These are phyloP conservation scores for Polyplosphaeria fusca DNA, from an alignment of 495 filamentous ascomycete species.

Conservation along the genomic window DNA sequence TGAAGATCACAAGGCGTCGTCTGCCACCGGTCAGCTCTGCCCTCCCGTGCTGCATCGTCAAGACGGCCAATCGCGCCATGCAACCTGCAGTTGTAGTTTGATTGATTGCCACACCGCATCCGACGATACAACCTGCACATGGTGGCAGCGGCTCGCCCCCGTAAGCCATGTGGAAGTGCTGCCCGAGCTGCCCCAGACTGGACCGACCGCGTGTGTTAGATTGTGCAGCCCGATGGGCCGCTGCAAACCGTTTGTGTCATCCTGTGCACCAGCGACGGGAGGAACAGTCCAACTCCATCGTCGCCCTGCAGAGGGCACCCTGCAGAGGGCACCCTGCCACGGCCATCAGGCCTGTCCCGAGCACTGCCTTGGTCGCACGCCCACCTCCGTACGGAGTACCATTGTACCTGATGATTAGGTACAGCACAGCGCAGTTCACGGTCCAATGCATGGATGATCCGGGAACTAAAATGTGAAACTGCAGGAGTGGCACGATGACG, in stretches of 20 bases:
- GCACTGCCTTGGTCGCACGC: too few relatives aligned
- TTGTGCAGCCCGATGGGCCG: constrained; percentile 1
- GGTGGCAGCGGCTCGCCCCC: neutral
- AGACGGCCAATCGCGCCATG: constrained; percentile 7
- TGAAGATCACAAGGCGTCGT: constrained; percentile 23
- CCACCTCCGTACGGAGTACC: too few relatives aligned
- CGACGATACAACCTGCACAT: neutral
- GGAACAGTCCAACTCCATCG: neutral
- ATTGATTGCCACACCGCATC: constrained; percentile 27
- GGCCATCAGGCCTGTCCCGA: too few relatives aligned
- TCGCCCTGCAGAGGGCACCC: too few relatives aligned
- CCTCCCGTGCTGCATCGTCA: constrained; percentile 7
- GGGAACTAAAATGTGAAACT: constrained; percentile 21
- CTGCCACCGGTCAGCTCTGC: constrained; percentile 21
- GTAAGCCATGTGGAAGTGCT: neutral
- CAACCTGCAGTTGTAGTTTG: constrained; percentile 18
- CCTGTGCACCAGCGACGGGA: neutral
- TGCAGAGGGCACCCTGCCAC: neutral
- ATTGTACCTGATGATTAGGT: too few relatives aligned
- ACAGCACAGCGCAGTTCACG: too few relatives aligned
- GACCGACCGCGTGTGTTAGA: neutral
- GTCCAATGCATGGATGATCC: constrained; percentile 20
- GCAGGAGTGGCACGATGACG: constrained; percentile 24
- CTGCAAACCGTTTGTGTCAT: neutral
- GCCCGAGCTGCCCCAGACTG: neutral